phyloP scores from a whole-genome alignment of 106 monocot species.

The Dendrobium huoshanense region DNA sequence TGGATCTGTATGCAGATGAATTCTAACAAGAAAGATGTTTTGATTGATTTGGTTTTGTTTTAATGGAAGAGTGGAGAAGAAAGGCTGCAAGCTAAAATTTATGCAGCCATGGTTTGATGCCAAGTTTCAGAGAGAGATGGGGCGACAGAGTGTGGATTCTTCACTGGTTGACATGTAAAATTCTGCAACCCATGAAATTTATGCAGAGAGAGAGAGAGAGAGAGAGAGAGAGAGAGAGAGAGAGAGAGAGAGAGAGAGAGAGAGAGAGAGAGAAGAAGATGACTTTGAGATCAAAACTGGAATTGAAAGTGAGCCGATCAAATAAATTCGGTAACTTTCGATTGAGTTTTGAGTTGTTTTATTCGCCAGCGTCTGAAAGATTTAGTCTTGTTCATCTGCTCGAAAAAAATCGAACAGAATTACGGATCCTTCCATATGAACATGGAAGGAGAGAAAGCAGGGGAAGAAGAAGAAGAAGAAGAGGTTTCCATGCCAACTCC shows the following conservation, averaged over 20 bases:
- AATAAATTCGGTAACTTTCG: neutral
- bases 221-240: neutral
- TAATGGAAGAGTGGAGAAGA: neutral
- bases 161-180: slow-evolving; percentile 10
- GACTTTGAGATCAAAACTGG: neutral
- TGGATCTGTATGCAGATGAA: too few species aligned
- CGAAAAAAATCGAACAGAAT: neutral
- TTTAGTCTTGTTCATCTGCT: neutral
- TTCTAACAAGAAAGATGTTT: neutral
- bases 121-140: neutral
- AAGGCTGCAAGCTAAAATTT: slow-evolving; percentile 17
- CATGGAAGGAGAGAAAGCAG: slow-evolving; percentile 12
- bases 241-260: neutral
- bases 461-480: slow-evolving; percentile 1
- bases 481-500: neutral
- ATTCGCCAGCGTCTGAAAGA: neutral
- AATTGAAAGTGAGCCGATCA: neutral
- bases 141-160: neutral
- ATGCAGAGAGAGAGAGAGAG: neutral
- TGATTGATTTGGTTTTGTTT: neutral
- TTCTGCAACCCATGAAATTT: slow-evolving; percentile 6
- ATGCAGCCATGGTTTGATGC: slow-evolving; percentile 24
- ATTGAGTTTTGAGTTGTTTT: neutral
- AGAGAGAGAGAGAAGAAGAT: neutral
- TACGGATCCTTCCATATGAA: slow-evolving; percentile 47